Evolutionary conservation across 257 asterid genomes (phyloP).

Genomic region (Solanum chilense): DNA sequence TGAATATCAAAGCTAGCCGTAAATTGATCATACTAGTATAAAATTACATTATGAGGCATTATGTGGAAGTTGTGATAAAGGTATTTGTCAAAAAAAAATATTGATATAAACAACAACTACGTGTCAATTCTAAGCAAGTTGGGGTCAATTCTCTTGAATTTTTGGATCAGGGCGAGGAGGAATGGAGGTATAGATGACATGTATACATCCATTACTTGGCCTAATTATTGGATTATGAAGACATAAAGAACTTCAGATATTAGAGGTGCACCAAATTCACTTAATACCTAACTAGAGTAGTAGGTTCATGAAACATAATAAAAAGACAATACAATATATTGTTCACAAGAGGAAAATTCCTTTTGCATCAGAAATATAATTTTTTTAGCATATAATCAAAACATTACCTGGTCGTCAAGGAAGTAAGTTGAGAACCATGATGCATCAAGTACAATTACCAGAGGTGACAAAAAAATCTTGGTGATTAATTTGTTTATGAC

Average conservation of each 20-base stretch:
- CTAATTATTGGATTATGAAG: not conserved
- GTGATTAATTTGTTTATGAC: too few species aligned
- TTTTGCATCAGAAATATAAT: too few species aligned
- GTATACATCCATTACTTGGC: too few species aligned
- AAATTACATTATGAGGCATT: not conserved
- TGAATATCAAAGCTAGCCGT: not conserved
- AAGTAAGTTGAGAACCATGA: too few species aligned
- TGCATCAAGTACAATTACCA: too few species aligned
- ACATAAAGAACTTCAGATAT: not conserved
- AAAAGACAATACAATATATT: too few species aligned
- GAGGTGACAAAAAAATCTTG: too few species aligned
- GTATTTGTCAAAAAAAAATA: not conserved
- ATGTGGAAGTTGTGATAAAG: not conserved
- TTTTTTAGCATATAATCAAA: too few species aligned
- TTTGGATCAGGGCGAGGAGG: not conserved
- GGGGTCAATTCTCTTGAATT: not conserved
- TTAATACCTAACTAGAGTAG: not conserved
- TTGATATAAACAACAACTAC: not conserved
- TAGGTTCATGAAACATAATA: too few species aligned
- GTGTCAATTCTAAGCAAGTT: not conserved
- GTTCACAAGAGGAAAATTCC: too few species aligned
- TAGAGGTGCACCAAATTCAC: not conserved
- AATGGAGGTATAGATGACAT: not conserved
- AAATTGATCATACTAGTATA: not conserved
- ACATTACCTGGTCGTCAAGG: too few species aligned